A percentile compares a stretch with the other conserved stretches of the same genome.
phyloP scores from a whole-genome alignment of 441 rosid genomes.

The Flueggea neowawraea region DNA sequence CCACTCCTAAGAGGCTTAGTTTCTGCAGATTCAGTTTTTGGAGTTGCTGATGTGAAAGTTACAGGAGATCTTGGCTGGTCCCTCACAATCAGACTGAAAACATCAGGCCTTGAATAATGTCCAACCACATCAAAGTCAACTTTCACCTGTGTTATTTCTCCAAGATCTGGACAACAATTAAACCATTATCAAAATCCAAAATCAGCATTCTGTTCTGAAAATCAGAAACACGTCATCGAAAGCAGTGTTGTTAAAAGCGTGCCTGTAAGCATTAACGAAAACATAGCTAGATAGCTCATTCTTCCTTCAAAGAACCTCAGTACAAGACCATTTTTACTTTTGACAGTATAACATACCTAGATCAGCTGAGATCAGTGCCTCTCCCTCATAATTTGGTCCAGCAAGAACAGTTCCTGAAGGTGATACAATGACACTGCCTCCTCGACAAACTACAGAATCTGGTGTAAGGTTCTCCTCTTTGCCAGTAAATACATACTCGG shows the following conservation, averaged over 20 bases:
- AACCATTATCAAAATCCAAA: background rate
- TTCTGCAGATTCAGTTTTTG: slow-evolving; percentile 26
- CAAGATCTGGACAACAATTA: slow-evolving; percentile 54
- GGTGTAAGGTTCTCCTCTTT: slow-evolving; percentile 57
- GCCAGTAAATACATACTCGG: slow-evolving; percentile 56
- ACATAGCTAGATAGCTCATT: background rate
- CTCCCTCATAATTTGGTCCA: slow-evolving; percentile 80
- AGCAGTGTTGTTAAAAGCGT: background rate
- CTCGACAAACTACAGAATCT: slow-evolving; percentile 76
- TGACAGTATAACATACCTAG: slow-evolving; percentile 44
- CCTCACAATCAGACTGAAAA: slow-evolving; percentile 74
- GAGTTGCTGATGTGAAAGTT: slow-evolving; percentile 43
- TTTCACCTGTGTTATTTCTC: slow-evolving; percentile 80
- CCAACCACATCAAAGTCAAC: slow-evolving; percentile 91
- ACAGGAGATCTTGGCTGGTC: slow-evolving; percentile 72
- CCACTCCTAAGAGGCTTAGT: slow-evolving; percentile 12
- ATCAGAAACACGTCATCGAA: background rate
- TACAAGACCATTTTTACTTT: background rate
- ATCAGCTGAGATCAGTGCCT: slow-evolving; percentile 80
- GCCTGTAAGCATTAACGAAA: too few species aligned
- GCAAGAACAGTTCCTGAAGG: slow-evolving; percentile 80
- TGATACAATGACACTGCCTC: slow-evolving; percentile 89
- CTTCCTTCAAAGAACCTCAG: too few species aligned
- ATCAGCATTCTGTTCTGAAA: slow-evolving; percentile 4
- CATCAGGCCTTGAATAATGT: slow-evolving; percentile 88